Conservation (phyloP, 176 grass and related monocot genomes). For the Oryza longistaminata region DNA sequence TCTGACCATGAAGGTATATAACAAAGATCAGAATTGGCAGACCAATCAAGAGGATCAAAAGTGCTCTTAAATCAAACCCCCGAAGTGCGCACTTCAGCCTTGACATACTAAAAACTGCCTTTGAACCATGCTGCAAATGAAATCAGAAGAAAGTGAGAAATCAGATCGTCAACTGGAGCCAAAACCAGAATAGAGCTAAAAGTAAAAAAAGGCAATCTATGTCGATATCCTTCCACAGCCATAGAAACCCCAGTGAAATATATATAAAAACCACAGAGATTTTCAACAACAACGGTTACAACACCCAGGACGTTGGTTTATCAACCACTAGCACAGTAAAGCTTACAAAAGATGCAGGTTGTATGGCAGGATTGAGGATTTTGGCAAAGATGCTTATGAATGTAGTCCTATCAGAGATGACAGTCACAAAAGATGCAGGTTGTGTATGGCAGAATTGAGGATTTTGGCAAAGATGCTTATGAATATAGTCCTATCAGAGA, state of each 20-base stretch:
- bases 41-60: slow-evolving; percentile 66
- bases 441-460: background rate
- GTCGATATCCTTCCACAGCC: background rate
- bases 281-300: background rate
- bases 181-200: background rate
- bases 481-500: background rate
- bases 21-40: slow-evolving; percentile 59
- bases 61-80: slow-evolving; percentile 69
- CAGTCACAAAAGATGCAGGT: background rate
- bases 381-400: background rate
- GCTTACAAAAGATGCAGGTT: background rate
- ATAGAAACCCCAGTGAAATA: slow-evolving; percentile 10
- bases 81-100: slow-evolving; percentile 73
- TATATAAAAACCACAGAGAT: background rate
- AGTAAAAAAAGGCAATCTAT: background rate
- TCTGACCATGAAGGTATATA: slow-evolving; percentile 83
- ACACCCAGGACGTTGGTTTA: background rate
- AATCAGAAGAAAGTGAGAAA: slow-evolving; percentile 34
- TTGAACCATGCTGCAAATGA: slow-evolving; percentile 67
- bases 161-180: slow-evolving; percentile 1
- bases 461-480: background rate
- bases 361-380: background rate
- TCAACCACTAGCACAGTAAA: background rate
- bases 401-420: background rate
- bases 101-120: slow-evolving; percentile 70